Evolutionary conservation across 2,329 filamentous ascomycete species (phyloP).

Genomic region (Akanthomyces dipterigenus): DNA sequence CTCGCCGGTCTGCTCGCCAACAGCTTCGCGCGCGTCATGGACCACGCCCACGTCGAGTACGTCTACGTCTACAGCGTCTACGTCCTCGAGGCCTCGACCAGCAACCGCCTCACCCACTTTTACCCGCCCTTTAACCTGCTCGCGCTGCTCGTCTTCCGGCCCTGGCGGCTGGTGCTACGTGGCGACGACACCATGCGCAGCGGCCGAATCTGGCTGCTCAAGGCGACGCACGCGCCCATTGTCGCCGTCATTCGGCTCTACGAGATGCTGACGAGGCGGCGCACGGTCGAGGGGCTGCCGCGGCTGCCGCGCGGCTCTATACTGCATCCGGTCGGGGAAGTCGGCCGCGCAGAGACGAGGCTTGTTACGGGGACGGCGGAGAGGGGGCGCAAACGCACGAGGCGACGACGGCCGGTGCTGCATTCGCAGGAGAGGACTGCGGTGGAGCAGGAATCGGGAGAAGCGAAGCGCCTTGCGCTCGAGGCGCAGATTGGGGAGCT

Average conservation of each 20-base stretch:
- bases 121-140: slow-evolving; percentile 69
- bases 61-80: slow-evolving; percentile 67
- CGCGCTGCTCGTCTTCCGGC: slow-evolving; percentile 64
- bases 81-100: slow-evolving; percentile 60
- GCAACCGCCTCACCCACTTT: slow-evolving; percentile 62
- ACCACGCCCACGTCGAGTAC: slow-evolving; percentile 66
- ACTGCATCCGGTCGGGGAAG: background rate
- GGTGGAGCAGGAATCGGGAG: slow-evolving; percentile 27
- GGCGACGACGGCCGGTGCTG: background rate
- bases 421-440: slow-evolving; percentile 14
- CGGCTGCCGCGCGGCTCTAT: background rate
- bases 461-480: slow-evolving; percentile 26
- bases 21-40: slow-evolving; percentile 60
- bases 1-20: slow-evolving; percentile 74
- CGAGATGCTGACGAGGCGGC: slow-evolving; percentile 42
- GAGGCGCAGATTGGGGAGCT: slow-evolving; percentile 50
- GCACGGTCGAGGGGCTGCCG: background rate
- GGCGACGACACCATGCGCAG: slow-evolving; percentile 56
- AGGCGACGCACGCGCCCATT: slow-evolving; percentile 59
- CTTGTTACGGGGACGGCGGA: background rate
- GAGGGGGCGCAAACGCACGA: background rate
- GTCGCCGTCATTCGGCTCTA: slow-evolving; percentile 64
- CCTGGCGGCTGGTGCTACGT: slow-evolving; percentile 61
- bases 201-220: slow-evolving; percentile 55
- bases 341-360: background rate